Conservation (phyloP, 2,329 filamentous ascomycete species). For the Trichophaea hybrida region DNA sequence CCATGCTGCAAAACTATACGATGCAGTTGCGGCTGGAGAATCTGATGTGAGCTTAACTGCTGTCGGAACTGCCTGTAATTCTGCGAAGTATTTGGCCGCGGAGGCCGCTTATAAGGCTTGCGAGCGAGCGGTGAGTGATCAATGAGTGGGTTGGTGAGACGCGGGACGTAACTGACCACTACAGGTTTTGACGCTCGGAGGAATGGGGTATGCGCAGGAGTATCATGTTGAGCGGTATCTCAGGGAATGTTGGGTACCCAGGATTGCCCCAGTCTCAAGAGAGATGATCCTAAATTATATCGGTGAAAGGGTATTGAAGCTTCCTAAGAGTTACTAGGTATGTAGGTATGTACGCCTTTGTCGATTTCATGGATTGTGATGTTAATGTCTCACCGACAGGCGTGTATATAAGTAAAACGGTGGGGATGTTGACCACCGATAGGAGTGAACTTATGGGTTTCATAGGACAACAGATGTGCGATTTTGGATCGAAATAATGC, state of each 20-base stretch:
- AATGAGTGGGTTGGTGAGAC: neutral
- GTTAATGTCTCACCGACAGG: no score
- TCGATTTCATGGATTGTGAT: neutral
- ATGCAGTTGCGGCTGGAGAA: conserved; percentile 39
- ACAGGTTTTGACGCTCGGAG: conserved; percentile 41
- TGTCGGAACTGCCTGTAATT: conserved; percentile 52
- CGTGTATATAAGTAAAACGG: no score
- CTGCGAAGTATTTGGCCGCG: conserved; percentile 55
- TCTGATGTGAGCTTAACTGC: conserved; percentile 39
- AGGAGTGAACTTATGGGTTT: no score
- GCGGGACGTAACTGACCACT: neutral
- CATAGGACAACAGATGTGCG: no score
- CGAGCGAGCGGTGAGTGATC: conserved; percentile 37
- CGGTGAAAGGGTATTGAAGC: conserved; percentile 49
- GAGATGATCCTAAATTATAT: conserved; percentile 69
- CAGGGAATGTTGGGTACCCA: conserved; percentile 48
- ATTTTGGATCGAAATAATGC: no score
- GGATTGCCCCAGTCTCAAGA: conserved; percentile 49
- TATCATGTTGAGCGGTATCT: conserved; percentile 53
- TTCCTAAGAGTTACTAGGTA: conserved; percentile 51
- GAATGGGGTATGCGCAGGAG: conserved; percentile 51
- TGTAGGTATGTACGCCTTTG: conserved; percentile 29
- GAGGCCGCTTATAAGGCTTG: conserved; percentile 50
- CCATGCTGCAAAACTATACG: conserved; percentile 49
- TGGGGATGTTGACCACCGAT: no score